These are phyloP conservation scores for Hordeum vulgare DNA, from an alignment of 176 grass and related monocot genomes.

Conservation along the genomic window DNA sequence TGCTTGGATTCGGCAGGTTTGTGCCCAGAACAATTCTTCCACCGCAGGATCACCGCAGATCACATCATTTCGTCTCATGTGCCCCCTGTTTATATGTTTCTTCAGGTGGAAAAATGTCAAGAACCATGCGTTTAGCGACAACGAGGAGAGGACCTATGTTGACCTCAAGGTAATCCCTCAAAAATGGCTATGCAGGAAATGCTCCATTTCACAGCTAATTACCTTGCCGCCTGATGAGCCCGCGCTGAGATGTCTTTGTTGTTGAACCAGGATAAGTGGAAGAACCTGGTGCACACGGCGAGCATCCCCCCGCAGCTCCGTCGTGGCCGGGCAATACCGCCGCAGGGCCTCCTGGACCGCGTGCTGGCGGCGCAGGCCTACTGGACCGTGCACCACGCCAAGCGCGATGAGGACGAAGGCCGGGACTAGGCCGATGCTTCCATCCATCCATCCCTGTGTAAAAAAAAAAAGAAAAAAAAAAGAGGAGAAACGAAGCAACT, in stretches of 20 bases:
- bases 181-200: neutral
- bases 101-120: slow-evolving; percentile 86
- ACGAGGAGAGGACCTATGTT: slow-evolving; percentile 66
- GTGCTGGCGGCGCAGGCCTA: slow-evolving; percentile 62
- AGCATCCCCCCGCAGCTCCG: slow-evolving; percentile 70
- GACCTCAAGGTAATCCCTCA: slow-evolving; percentile 71
- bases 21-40: slow-evolving; percentile 1
- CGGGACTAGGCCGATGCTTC: neutral
- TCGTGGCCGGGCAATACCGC: slow-evolving; percentile 62
- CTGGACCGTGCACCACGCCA: slow-evolving; percentile 59
- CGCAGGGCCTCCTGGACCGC: slow-evolving; percentile 67
- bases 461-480: neutral
- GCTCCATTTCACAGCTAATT: neutral
- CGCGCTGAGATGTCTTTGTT: neutral
- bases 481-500: neutral
- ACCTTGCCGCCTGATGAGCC: neutral
- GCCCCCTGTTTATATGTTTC: slow-evolving; percentile 9
- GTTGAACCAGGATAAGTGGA: slow-evolving; percentile 76
- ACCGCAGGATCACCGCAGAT: neutral
- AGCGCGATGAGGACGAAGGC: slow-evolving; percentile 21
- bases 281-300: slow-evolving; percentile 79
- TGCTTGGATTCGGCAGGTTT: slow-evolving; percentile 86
- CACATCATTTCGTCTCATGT: neutral
- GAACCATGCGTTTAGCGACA: slow-evolving; percentile 56
- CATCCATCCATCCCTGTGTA: neutral